These are phyloP conservation scores for Termitomyces sp. DNA, from an alignment of 768 basidiomycete species.

Conservation along the genomic window DNA sequence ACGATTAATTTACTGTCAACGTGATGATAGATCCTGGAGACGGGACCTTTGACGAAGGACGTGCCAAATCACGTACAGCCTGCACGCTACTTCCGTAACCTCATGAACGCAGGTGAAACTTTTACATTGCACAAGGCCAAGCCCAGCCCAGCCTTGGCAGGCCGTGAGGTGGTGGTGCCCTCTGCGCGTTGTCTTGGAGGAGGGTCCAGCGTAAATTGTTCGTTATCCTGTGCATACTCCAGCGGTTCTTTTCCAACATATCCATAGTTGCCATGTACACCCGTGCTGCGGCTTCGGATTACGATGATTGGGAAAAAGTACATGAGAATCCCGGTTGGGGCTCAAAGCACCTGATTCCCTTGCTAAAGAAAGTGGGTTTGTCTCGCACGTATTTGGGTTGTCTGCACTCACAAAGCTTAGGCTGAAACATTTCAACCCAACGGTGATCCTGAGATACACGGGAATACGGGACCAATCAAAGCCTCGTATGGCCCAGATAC, in stretches of 20 bases:
- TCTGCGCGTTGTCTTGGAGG: conserved; percentile 53
- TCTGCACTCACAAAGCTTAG: conserved; percentile 15
- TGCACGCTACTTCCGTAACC: conserved; percentile 40
- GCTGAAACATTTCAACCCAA: conserved; percentile 33
- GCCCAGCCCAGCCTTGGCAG: conserved; percentile 33
- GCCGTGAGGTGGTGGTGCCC: conserved; percentile 38
- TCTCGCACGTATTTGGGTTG: not conserved
- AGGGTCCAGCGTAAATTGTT: conserved; percentile 59
- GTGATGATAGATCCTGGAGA: conserved; percentile 44
- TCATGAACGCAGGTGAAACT: conserved; percentile 31
- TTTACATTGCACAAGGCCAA: conserved; percentile 42
- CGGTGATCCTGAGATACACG: conserved; percentile 32
- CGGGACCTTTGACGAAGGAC: conserved; percentile 46
- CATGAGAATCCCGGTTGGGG: conserved; percentile 59
- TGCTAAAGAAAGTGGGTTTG: conserved; percentile 47
- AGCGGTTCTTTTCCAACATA: not conserved
- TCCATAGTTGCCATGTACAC: conserved; percentile 46
- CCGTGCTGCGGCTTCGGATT: conserved; percentile 57
- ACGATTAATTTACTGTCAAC: not conserved
- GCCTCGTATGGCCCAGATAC: conserved; percentile 38
- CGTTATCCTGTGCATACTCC: conserved; percentile 5
- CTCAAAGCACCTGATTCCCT: conserved; percentile 48
- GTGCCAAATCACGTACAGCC: conserved; percentile 47
- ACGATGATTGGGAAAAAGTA: conserved; percentile 53
- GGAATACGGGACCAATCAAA: conserved; percentile 44